phyloP scores from a whole-genome alignment of 108 stramenopile species.

The Nitzschia inconspicua region DNA sequence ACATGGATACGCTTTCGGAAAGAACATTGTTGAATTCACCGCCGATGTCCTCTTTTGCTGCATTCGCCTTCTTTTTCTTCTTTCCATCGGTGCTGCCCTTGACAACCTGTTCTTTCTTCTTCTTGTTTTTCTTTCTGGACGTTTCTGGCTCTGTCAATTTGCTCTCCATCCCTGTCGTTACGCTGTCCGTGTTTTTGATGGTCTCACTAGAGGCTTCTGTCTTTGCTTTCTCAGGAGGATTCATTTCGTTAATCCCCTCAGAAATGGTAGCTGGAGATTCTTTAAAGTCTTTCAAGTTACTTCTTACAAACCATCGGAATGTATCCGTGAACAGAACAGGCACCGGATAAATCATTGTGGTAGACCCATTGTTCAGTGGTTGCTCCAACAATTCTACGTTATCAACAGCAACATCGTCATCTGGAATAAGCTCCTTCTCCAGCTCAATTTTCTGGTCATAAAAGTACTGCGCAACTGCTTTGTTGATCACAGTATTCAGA shows the following conservation, averaged over 20 bases:
- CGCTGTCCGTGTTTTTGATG: too few relatives aligned
- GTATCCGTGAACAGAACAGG: constrained; percentile 42
- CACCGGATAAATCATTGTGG: constrained; percentile 23
- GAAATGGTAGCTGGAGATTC: background rate
- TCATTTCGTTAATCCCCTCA: background rate
- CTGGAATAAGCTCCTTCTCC: background rate
- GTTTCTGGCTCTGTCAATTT: background rate
- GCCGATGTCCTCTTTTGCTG: too few relatives aligned
- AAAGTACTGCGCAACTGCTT: constrained; percentile 33
- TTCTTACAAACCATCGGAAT: constrained; percentile 38
- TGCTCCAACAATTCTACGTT: constrained; percentile 12
- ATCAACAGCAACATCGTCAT: constrained; percentile 17
- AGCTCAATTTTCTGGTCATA: constrained; percentile 7
- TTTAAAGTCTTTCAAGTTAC: background rate
- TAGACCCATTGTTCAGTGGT: constrained; percentile 3
- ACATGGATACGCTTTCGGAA: too few relatives aligned
- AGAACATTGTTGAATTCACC: too few relatives aligned
- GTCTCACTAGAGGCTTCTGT: too few relatives aligned
- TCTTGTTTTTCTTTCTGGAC: background rate
- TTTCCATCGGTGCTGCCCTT: background rate
- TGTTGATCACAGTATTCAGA: constrained; percentile 33
- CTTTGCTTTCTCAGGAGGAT: too few relatives aligned
- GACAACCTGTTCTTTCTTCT: background rate
- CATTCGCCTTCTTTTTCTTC: constrained; percentile 1
- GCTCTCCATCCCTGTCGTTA: too few relatives aligned